phyloP scores from a whole-genome alignment of 306 rosid genomes.

The Erythrophleum fordii region DNA sequence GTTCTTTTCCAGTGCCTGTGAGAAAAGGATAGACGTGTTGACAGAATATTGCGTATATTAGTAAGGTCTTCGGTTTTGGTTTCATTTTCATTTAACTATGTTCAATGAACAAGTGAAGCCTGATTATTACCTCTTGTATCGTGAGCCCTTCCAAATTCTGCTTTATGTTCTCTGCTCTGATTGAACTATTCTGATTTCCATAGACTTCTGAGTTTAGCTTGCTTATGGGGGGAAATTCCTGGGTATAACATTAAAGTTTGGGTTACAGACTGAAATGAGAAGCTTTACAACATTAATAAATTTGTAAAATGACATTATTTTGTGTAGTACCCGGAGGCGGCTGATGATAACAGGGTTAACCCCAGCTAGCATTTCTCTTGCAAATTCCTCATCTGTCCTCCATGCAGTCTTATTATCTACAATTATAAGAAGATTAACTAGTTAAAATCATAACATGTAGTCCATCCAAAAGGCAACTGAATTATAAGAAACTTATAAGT shows the following conservation, averaged over 20 bases:
- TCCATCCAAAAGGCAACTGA: neutral
- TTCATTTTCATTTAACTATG: neutral
- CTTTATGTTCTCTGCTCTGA: slow-evolving; percentile 61
- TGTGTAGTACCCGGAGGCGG: slow-evolving; percentile 61
- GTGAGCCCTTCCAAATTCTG: slow-evolving; percentile 63
- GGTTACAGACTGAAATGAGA: neutral
- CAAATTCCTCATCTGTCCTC: slow-evolving; percentile 93
- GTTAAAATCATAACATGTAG: neutral
- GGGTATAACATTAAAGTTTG: slow-evolving; percentile 30
- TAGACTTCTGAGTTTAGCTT: slow-evolving; percentile 60
- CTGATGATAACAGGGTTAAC: slow-evolving; percentile 88
- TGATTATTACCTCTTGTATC: slow-evolving; percentile 57
- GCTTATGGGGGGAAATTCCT: slow-evolving; percentile 93
- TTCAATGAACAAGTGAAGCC: slow-evolving; percentile 8
- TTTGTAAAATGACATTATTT: slow-evolving; percentile 2
- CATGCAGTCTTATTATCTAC: slow-evolving; percentile 79
- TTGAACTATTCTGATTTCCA: slow-evolving; percentile 81
- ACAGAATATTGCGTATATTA: slow-evolving; percentile 17
- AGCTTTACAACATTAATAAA: neutral
- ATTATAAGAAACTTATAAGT: neutral
- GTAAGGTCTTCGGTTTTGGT: neutral
- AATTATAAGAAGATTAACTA: neutral
- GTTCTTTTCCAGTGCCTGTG: slow-evolving; percentile 69
- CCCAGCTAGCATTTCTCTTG: slow-evolving; percentile 94
- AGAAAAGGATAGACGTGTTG: neutral